Conservation (phyloP, 1,284 basidiomycete genomes). For the Afroboletus lepidellus region DNA sequence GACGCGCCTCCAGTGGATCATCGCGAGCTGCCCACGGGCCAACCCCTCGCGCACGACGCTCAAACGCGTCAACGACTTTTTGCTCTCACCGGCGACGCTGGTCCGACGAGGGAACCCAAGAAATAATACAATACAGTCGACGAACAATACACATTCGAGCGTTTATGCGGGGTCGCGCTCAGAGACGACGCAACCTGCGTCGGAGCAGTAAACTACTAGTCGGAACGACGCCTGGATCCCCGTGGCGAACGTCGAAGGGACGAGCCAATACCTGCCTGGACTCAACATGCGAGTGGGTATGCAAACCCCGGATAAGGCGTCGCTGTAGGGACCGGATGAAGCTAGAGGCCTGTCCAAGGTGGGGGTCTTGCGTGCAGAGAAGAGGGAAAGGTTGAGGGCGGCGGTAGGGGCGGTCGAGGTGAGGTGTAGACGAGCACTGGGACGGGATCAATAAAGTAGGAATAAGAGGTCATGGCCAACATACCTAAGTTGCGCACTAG, state of each 20-base stretch:
- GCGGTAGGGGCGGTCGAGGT: conserved; percentile 42
- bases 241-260: conserved; percentile 72
- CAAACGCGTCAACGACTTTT: conserved; percentile 76
- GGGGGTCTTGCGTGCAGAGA: conserved; percentile 31
- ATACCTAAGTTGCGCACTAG: conserved; percentile 60
- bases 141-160: neutral
- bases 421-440: conserved; percentile 68
- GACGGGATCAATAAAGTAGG: neutral
- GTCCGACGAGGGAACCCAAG: neutral
- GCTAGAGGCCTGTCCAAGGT: conserved; percentile 46
- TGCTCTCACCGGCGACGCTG: too few species aligned
- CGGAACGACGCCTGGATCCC: conserved; percentile 59
- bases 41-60: conserved; percentile 77
- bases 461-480: conserved; percentile 21
- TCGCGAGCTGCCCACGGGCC: conserved; percentile 63
- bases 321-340: conserved; percentile 54
- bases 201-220: conserved; percentile 60
- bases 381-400: conserved; percentile 63
- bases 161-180: neutral
- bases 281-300: conserved; percentile 52
- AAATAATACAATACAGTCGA: neutral
- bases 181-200: conserved; percentile 25
- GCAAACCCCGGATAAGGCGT: conserved; percentile 57
- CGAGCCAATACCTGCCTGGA: conserved; percentile 66
- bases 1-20: conserved; percentile 78